Evolutionary conservation across 768 basidiomycete genomes (phyloP).

Genomic region (Tulasnella sp.): DNA sequence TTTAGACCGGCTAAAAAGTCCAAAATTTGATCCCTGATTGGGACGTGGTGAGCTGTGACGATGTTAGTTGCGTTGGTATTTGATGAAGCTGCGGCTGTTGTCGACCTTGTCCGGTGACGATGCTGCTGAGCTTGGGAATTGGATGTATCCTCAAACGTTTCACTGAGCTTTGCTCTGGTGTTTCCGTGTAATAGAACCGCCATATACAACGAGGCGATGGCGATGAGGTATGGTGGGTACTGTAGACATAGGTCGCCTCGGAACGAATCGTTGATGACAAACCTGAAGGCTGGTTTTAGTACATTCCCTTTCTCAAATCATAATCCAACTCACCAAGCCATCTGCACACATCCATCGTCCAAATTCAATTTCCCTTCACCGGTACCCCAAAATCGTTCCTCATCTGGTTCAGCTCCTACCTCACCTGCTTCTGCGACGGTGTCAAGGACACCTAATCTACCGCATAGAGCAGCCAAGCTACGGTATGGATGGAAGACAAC

Average conservation of each 20-base stretch:
- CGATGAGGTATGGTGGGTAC: constrained; percentile 89
- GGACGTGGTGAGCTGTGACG: constrained; percentile 11
- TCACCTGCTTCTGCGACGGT: constrained; percentile 29
- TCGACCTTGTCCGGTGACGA: constrained; percentile 32
- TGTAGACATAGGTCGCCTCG: constrained; percentile 87
- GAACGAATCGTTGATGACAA: constrained; percentile 93
- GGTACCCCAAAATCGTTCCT: constrained; percentile 61
- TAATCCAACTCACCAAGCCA: constrained; percentile 57
- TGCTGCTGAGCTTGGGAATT: constrained; percentile 22
- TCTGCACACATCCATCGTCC: constrained; percentile 64
- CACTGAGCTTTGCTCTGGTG: constrained; percentile 27
- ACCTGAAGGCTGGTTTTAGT: constrained; percentile 39
- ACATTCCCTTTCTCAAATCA: background rate
- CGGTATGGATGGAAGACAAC: constrained; percentile 92
- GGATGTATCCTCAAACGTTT: constrained; percentile 21
- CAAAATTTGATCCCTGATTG: constrained; percentile 41
- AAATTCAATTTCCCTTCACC: constrained; percentile 69
- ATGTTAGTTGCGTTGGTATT: constrained; percentile 24
- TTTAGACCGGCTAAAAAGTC: constrained; percentile 77
- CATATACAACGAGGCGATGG: constrained; percentile 82
- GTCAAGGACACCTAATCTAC: constrained; percentile 38
- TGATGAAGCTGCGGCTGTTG: constrained; percentile 21
- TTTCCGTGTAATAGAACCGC: constrained; percentile 62
- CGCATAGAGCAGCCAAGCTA: constrained; percentile 65
- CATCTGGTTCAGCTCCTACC: constrained; percentile 45